These are phyloP conservation scores for Cytidiella melzeri DNA, from an alignment of 768 basidiomycete species.

Conservation along the genomic window DNA sequence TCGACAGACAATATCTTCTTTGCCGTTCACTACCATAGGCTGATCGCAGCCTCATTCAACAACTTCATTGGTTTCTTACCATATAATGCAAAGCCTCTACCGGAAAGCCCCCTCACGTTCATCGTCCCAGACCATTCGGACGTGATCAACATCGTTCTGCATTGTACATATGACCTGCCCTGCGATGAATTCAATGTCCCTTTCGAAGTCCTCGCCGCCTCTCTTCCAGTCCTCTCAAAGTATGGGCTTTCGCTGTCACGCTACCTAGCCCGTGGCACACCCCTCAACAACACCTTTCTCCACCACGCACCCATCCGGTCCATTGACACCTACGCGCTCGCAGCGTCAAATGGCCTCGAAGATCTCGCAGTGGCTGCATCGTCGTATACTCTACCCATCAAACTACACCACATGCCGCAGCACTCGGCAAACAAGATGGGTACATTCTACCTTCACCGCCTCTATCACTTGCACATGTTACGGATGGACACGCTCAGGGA, in stretches of 20 bases:
- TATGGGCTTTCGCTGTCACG: slow-evolving; percentile 49
- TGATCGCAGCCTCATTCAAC: not conserved
- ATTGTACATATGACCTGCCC: slow-evolving; percentile 63
- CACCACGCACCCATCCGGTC: slow-evolving; percentile 63
- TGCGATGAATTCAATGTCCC: slow-evolving; percentile 69
- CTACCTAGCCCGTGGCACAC: slow-evolving; percentile 36
- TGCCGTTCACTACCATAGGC: not conserved
- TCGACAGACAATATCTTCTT: not conserved
- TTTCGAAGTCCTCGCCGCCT: slow-evolving; percentile 47
- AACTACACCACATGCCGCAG: not conserved
- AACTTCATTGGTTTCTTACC: not conserved
- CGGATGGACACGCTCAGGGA: slow-evolving; percentile 29
- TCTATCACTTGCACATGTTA: slow-evolving; percentile 32
- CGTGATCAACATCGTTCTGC: slow-evolving; percentile 66
- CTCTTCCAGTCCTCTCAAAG: slow-evolving; percentile 46
- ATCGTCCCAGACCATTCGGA: slow-evolving; percentile 49
- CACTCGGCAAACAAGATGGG: slow-evolving; percentile 30
- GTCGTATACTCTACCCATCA: slow-evolving; percentile 47
- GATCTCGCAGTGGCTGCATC: slow-evolving; percentile 73
- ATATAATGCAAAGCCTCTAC: not conserved
- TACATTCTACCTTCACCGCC: slow-evolving; percentile 33
- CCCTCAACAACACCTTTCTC: slow-evolving; percentile 53
- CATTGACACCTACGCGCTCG: slow-evolving; percentile 65
- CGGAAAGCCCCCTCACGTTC: slow-evolving; percentile 1
- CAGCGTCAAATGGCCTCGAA: slow-evolving; percentile 57